Percentiles rank a stretch among this genome's conserved stretches.
Evolutionary conservation across 176 grass and related monocot species (phyloP).

Genomic region (Areca catechu): DNA sequence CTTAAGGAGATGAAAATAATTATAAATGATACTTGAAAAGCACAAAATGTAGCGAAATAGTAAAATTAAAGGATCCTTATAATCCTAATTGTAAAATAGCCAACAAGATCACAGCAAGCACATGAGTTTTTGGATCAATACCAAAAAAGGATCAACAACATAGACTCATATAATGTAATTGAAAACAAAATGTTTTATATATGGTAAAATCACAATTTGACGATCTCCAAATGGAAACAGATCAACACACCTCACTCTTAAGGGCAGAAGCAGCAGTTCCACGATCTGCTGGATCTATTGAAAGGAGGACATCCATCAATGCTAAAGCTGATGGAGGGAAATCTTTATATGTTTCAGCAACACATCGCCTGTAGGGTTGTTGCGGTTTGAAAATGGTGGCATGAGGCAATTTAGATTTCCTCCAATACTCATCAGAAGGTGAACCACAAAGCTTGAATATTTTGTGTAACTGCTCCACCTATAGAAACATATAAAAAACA

Average conservation of each 20-base stretch:
- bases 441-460: constrained; percentile 99
- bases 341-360: constrained; percentile 87
- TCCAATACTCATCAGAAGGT: constrained; percentile 93
- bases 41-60: too few relatives aligned
- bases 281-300: constrained; percentile 83
- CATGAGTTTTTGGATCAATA: too few relatives aligned
- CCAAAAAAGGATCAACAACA: too few relatives aligned
- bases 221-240: too few relatives aligned
- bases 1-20: too few relatives aligned
- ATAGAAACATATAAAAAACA: constrained; percentile 7
- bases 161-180: too few relatives aligned
- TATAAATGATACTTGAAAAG: too few relatives aligned
- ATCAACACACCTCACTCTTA: constrained; percentile 61
- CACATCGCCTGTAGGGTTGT: constrained; percentile 72
- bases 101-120: too few relatives aligned
- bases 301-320: constrained; percentile 92
- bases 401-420: constrained; percentile 90
- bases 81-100: too few relatives aligned
- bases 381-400: constrained; percentile 98
- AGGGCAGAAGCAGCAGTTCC: constrained; percentile 63
- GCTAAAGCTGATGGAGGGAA: constrained; percentile 62
- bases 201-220: too few relatives aligned
- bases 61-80: too few relatives aligned
- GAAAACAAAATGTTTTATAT: too few relatives aligned
- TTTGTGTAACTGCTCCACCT: constrained; percentile 99